Conservation (phyloP, 345 rosid species). For the Diplotaxis tenuifolia region DNA sequence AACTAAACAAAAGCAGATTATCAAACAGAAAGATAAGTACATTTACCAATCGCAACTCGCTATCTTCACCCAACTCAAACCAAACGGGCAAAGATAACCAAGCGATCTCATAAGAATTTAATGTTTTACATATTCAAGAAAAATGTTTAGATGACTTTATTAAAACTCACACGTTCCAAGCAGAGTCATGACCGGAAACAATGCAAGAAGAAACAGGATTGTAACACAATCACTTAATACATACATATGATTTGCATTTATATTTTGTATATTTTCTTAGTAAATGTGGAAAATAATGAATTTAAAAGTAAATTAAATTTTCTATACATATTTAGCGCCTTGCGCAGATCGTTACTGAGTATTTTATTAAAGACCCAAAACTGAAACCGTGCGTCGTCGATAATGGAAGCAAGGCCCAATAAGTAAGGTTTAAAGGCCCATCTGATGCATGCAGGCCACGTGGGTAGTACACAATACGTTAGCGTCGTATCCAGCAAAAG, state of each 20-base stretch:
- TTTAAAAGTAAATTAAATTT: too few species aligned
- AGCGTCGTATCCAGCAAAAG: neutral
- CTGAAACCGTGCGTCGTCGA: neutral
- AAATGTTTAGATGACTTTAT: neutral
- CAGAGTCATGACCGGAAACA: neutral
- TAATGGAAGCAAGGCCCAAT: conserved; percentile 24
- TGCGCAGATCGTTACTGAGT: too few species aligned
- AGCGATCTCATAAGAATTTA: neutral
- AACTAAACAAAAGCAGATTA: neutral
- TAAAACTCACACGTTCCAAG: conserved; percentile 23
- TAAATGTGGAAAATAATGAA: too few species aligned
- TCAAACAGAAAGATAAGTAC: neutral
- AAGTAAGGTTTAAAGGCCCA: conserved; percentile 22
- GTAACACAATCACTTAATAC: too few species aligned
- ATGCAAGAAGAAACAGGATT: conserved; percentile 21
- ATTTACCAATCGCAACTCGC: neutral
- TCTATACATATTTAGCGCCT: too few species aligned
- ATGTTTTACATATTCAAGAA: neutral
- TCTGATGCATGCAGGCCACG: conserved; percentile 29
- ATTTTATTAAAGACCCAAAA: neutral
- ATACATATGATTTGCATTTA: too few species aligned
- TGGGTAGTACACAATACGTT: conserved; percentile 22
- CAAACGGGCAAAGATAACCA: conserved; percentile 3
- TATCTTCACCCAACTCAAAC: conserved; percentile 6
- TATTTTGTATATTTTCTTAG: too few species aligned